Percentiles rank a stretch among this genome's conserved stretches.
Conservation (phyloP, 140 eudicot species). For the Erigeron philadelphicus region DNA sequence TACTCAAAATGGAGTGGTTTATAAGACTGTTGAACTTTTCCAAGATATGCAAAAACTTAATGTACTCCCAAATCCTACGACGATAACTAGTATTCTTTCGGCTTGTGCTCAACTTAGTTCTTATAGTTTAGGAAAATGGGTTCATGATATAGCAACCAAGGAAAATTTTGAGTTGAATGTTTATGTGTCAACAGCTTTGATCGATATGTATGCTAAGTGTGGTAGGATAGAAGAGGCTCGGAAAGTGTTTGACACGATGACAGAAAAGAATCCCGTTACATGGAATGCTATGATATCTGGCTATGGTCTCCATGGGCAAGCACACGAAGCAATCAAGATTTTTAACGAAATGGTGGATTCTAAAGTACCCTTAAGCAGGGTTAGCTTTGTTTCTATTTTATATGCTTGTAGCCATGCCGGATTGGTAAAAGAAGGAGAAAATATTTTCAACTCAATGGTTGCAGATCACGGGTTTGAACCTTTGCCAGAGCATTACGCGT, state of each 20-base stretch:
- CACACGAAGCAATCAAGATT: constrained; percentile 58
- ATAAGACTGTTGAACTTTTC: constrained; percentile 70
- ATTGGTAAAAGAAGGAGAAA: constrained; percentile 66
- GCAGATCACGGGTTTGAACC: constrained; percentile 61
- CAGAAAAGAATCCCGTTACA: constrained; percentile 66
- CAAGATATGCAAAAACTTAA: constrained; percentile 62
- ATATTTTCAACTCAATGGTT: constrained; percentile 66
- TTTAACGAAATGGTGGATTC: constrained; percentile 51
- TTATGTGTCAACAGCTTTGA: constrained; percentile 72
- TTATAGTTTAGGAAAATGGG: constrained; percentile 79
- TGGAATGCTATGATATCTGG: constrained; percentile 95
- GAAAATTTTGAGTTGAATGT: constrained; percentile 48
- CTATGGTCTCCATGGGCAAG: constrained; percentile 88
- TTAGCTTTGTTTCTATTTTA: constrained; percentile 59
- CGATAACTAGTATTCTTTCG: constrained; percentile 77
- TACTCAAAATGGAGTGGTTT: constrained; percentile 80
- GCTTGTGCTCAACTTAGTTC: constrained; percentile 97
- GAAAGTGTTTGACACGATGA: constrained; percentile 46
- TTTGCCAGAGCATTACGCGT: constrained; percentile 74
- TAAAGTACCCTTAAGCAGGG: constrained; percentile 49
- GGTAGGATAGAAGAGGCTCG: constrained; percentile 83
- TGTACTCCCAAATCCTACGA: constrained; percentile 71
- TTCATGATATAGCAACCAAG: constrained; percentile 60
- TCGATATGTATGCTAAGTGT: constrained; percentile 95
- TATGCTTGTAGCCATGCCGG: constrained; percentile 95